Percentiles rank a stretch among this genome's conserved stretches.
These are phyloP conservation scores for Scheffersomyces coipomensis DNA, from an alignment of 805 yeast genomes.

Conservation along the genomic window DNA sequence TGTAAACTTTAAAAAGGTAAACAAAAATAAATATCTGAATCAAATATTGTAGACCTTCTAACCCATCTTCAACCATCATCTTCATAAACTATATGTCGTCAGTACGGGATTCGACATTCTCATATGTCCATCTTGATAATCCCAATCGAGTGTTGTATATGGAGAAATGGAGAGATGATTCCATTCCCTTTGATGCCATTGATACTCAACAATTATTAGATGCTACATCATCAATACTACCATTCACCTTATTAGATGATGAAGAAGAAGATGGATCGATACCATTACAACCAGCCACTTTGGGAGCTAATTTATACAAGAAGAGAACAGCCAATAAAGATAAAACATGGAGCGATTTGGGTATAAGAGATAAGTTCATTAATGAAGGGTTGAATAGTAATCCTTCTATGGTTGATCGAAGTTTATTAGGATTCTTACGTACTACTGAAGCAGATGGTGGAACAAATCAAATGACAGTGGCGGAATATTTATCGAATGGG, in stretches of 20 bases:
- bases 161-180: constrained; percentile 42
- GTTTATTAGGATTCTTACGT: constrained; percentile 29
- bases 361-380: constrained; percentile 25
- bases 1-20: background rate
- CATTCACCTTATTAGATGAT: constrained; percentile 32
- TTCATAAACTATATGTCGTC: no score
- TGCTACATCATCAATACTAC: constrained; percentile 34
- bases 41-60: background rate
- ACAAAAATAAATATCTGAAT: background rate
- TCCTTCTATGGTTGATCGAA: constrained; percentile 27
- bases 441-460: constrained; percentile 12
- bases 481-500: constrained; percentile 35
- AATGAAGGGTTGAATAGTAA: constrained; percentile 12
- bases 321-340: constrained; percentile 28
- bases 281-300: constrained; percentile 31
- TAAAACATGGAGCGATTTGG: constrained; percentile 35
- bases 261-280: constrained; percentile 42
- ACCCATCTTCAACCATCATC: background rate
- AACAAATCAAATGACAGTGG: constrained; percentile 19
- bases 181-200: constrained; percentile 40
- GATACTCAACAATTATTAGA: constrained; percentile 38
- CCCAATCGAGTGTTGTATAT: constrained; percentile 38
- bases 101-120: constrained; percentile 18
- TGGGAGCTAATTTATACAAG: constrained; percentile 40
- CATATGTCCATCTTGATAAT: constrained; percentile 36